Base-by-base conservation (phyloP, 805 yeast species). In the Teunomyces cretensis region DNA sequence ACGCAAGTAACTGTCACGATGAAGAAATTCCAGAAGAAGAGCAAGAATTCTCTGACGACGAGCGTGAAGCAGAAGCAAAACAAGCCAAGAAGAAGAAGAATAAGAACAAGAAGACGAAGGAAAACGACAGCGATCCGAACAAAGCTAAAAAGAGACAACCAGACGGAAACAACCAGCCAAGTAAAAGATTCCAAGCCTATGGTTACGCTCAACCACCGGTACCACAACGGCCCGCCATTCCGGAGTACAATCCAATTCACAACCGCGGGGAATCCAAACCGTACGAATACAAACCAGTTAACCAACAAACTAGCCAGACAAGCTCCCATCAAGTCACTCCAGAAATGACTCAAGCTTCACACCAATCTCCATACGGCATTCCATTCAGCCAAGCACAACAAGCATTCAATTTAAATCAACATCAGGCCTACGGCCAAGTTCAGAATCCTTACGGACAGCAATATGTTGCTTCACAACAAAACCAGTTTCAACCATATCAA, bases 21-120 rank as follows among this genome's bases (percentile, higher is more conserved):
- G 98, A 94, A 67, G 99, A 94, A 58, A 66, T 92, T 26, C 89
- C 96, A 0, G 90, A 83, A 54, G 95, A 87, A 26, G 98, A 94
- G 62, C 96, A 88, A 62, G 98, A 92, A 60, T 92, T 84, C 54
- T 88, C 97, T 1, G 98, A 94, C 62, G 98, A 94, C 64, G 98
- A 92, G 60, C 80, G 79, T 49, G 98, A 94, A 62, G 78, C 81
- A 54, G 84, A 79, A 30, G 79, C 79, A 37, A 91, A 86, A 59
- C 79, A 76, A 43, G 64, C 74, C 16, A 83, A 77, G 61, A 88
- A 85, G 65, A 78, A 77, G 47, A 63, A 61, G 52, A 79, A 79
- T 64, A 75, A 73, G 48, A 74, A 69, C 49, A 73, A 67, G 45
- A 67, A 57, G 39, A 19, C 15, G 6, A 60, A 58, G 13, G 50